Percentiles rank a stretch among this genome's conserved stretches.
Evolutionary conservation across 805 yeast species (phyloP).

Genomic region (Peterozyma toletana): DNA sequence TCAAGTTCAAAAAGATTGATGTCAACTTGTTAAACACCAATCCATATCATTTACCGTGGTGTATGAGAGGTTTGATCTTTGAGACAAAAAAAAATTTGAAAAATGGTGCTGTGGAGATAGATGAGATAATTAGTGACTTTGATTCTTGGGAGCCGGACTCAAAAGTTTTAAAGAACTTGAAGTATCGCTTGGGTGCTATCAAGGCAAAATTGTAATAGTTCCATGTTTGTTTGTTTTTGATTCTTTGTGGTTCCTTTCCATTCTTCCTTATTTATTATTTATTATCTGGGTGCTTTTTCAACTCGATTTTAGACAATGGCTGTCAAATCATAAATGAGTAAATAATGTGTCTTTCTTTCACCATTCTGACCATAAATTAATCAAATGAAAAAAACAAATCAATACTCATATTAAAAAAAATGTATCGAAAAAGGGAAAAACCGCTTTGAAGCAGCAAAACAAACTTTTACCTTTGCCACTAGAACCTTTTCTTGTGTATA

Average conservation of each 20-base stretch:
- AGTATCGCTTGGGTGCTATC: constrained; percentile 40
- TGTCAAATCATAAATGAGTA: too few species aligned
- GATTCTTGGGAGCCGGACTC: constrained; percentile 85
- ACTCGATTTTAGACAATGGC: too few species aligned
- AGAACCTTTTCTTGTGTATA: too few species aligned
- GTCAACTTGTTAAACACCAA: constrained; percentile 64
- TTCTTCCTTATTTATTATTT: background rate
- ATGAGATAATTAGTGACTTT: constrained; percentile 58
- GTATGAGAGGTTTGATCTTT: constrained; percentile 73
- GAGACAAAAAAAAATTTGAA: constrained; percentile 31
- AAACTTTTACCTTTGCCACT: too few species aligned
- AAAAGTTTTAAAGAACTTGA: constrained; percentile 75
- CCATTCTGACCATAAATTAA: too few species aligned
- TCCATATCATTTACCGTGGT: constrained; percentile 90
- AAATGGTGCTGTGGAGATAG: constrained; percentile 49
- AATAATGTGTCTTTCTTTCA: too few species aligned
- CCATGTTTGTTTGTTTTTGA: background rate
- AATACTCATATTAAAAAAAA: too few species aligned
- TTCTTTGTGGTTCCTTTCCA: background rate
- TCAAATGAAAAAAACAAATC: too few species aligned
- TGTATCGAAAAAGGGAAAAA: too few species aligned
- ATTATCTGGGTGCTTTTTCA: background rate
- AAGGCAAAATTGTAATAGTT: constrained; percentile 17
- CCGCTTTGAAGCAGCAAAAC: too few species aligned
- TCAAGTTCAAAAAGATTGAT: constrained; percentile 33